phyloP scores from a whole-genome alignment of 2,329 filamentous ascomycete species.

The Botrytis aclada region DNA sequence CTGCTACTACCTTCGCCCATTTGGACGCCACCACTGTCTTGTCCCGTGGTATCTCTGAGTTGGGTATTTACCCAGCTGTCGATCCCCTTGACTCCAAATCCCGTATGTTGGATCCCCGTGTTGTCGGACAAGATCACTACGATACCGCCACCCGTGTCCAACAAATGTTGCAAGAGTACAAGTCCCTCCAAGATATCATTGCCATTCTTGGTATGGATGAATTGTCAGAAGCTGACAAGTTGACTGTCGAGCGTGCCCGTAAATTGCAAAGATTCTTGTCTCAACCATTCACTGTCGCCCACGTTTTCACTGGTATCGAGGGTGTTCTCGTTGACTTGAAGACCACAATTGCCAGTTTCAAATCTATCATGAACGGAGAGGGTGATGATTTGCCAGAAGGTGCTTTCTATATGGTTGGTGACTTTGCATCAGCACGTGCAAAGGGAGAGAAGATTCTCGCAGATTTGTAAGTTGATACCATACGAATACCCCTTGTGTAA shows the following conservation, averaged over 20 bases:
- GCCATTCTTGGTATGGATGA: conserved; percentile 99
- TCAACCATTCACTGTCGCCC: conserved; percentile 91
- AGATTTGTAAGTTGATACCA: conserved; percentile 54
- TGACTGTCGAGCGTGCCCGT: conserved; percentile 99
- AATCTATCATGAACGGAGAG: conserved; percentile 80
- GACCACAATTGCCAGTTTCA: conserved; percentile 97
- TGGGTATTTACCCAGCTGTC: conserved; percentile 99
- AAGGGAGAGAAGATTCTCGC: conserved; percentile 99
- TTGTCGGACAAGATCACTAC: conserved; percentile 98
- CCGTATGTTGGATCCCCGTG: conserved; percentile 98
- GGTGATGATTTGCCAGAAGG: conserved; percentile 93
- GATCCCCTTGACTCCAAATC: conserved; percentile 99
- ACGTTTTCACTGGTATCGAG: conserved; percentile 71
- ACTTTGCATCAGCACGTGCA: conserved; percentile 84
- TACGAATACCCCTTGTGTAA: not conserved
- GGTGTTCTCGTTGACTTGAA: conserved; percentile 96
- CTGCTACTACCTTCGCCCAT: conserved; percentile 98
- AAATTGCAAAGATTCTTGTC: conserved; percentile 99
- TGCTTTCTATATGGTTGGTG: conserved; percentile 66
- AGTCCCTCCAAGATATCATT: conserved; percentile 99
- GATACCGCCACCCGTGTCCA: conserved; percentile 89
- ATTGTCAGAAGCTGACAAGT: conserved; percentile 97
- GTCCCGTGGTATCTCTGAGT: conserved; percentile 99
- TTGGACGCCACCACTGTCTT: conserved; percentile 99
- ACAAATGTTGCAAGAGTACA: conserved; percentile 99